Base-by-base conservation (phyloP, 768 basidiomycete species). In the Vararia minispora region DNA sequence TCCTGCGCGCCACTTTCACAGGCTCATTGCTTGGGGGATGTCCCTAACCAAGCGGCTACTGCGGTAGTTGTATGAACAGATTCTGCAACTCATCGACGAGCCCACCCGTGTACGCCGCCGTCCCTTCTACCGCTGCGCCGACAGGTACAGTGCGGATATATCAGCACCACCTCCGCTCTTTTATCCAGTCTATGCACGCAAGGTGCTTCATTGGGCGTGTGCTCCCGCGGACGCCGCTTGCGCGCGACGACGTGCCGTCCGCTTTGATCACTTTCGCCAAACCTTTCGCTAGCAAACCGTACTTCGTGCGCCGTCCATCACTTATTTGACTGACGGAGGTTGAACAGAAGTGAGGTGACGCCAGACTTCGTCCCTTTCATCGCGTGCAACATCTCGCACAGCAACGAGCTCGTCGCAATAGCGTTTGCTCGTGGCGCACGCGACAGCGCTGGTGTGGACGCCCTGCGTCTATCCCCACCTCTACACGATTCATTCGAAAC, bases 301-400 rank as follows among this genome's bases (percentile, higher is more conserved):
- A 79, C 58, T 65, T 83, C 31, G 86, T 72, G 50, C 53, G 78
- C 67, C 25, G 8, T n/a, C n/a, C n/a, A n/a, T n/a, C n/a, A n/a
- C n/a, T n/a, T n/a, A n/a, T n/a, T n/a, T n/a, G n/a, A n/a, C n/a
- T n/a, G n/a, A n/a, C n/a, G n/a, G n/a, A n/a, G n/a, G n/a, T n/a
- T n/a, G 11, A 24, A 8, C 51, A 78, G 77, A 64, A n/a, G n/a
- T n/a, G n/a, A n/a, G n/a, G n/a, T 60, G 4, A 60, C 66, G 6
- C 61, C 65, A 17, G 57, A 50, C 11, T 37, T 69, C 43, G 51
- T 66, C 42, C 70, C 71, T 13, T 68, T 73, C 2, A 65, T 90
- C 29, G 82, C 69, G 0, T 90, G 72, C 63, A 91, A 90, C 54
- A 65, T 90, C 37, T 74, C 86, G 16, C 87, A 91, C 53, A 87